These are phyloP conservation scores for Aspergillus sp. DNA, from an alignment of 2,329 filamentous ascomycete species.

Conservation along the genomic window DNA sequence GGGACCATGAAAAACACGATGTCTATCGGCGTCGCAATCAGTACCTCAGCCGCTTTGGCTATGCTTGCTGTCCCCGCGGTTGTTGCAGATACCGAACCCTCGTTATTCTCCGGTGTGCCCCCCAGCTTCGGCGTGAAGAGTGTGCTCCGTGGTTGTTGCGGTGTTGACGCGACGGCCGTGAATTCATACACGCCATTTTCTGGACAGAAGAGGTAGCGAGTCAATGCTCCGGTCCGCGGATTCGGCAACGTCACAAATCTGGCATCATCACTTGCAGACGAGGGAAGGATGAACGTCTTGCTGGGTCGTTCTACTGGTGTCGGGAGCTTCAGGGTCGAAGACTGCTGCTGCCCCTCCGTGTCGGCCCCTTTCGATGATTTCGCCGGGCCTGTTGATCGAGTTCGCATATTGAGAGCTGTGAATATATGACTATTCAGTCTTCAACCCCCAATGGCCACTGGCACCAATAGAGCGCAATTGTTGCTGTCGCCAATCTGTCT, in stretches of 20 bases:
- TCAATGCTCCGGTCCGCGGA: slow-evolving; percentile 42
- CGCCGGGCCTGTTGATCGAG: slow-evolving; percentile 17
- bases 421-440: background rate
- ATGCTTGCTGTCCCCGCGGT: slow-evolving; percentile 42
- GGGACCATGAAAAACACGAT: slow-evolving; percentile 76
- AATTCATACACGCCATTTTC: slow-evolving; percentile 54
- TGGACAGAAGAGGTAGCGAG: slow-evolving; percentile 53
- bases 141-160: slow-evolving; percentile 46
- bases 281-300: slow-evolving; percentile 52
- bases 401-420: slow-evolving; percentile 16
- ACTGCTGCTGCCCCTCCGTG: slow-evolving; percentile 8
- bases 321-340: slow-evolving; percentile 8
- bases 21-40: slow-evolving; percentile 76
- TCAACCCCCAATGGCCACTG: background rate
- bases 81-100: slow-evolving; percentile 3
- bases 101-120: slow-evolving; percentile 9
- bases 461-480: background rate
- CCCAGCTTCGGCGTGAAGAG: slow-evolving; percentile 38
- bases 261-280: slow-evolving; percentile 43
- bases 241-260: slow-evolving; percentile 50
- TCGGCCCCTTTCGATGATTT: slow-evolving; percentile 7
- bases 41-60: slow-evolving; percentile 63
- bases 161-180: slow-evolving; percentile 47
- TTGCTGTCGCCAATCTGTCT: background rate
- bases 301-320: slow-evolving; percentile 20